Conservation (phyloP, 805 yeast genomes). For the Clavispora asparagi region DNA sequence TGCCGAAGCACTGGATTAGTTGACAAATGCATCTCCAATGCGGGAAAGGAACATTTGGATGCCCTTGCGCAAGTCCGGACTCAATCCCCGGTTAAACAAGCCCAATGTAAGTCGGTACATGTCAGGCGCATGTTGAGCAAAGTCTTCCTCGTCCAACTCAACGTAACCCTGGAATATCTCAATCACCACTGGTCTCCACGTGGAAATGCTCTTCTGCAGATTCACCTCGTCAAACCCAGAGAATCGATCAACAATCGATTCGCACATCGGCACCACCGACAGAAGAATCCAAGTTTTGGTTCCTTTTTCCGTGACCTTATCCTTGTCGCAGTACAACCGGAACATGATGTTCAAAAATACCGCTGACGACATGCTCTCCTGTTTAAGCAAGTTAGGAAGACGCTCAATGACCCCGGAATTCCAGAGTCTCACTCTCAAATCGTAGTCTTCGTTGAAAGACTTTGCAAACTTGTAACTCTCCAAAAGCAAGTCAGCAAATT, state of each 20-base stretch:
- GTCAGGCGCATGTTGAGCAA: conserved; percentile 49
- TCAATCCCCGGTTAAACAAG: conserved; percentile 56
- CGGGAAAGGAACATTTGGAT: conserved; percentile 54
- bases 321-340: conserved; percentile 66
- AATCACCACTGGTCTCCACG: conserved; percentile 91
- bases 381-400: conserved; percentile 85
- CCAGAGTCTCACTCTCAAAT: conserved; percentile 82
- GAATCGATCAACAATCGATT: conserved; percentile 64
- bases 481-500: conserved; percentile 55
- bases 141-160: conserved; percentile 71
- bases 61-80: conserved; percentile 57
- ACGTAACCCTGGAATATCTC: conserved; percentile 81
- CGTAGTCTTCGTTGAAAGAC: conserved; percentile 83
- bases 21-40: conserved; percentile 40
- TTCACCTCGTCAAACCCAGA: conserved; percentile 70
- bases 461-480: conserved; percentile 78
- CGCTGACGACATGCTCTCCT: conserved; percentile 86
- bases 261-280: conserved; percentile 61
- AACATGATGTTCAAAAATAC: conserved; percentile 79
- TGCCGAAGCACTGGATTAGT: background rate
- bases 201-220: conserved; percentile 69
- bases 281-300: conserved; percentile 48
- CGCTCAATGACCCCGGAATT: conserved; percentile 89
- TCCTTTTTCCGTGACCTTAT: conserved; percentile 40
- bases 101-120: conserved; percentile 57